Conservation (phyloP, 768 basidiomycete genomes). For the Macrolepiota albuminosa region DNA sequence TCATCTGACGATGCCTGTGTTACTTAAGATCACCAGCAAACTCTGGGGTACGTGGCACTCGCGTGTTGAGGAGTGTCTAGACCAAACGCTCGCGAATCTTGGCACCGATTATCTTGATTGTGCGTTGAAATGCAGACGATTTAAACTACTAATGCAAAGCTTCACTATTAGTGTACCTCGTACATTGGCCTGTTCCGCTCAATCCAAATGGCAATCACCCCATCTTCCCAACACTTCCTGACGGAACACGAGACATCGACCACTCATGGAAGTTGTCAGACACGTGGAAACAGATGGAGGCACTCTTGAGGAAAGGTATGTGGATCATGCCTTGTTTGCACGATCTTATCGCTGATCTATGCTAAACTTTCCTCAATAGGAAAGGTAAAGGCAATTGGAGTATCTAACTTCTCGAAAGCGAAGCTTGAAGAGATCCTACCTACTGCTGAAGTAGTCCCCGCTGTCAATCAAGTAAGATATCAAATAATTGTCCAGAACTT, state of each 20-base stretch:
- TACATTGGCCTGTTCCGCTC: slow-evolving; percentile 81
- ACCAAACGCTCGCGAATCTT: slow-evolving; percentile 71
- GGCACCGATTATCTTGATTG: slow-evolving; percentile 85
- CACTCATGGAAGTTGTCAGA: slow-evolving; percentile 60
- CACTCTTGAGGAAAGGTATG: slow-evolving; percentile 55
- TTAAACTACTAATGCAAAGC: slow-evolving; percentile 8
- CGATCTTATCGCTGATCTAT: slow-evolving; percentile 4
- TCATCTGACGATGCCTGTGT: not conserved
- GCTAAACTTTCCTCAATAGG: slow-evolving; percentile 29
- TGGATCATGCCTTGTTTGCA: slow-evolving; percentile 1
- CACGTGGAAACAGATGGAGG: slow-evolving; percentile 87
- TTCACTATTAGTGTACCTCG: slow-evolving; percentile 45
- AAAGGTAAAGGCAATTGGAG: slow-evolving; percentile 65
- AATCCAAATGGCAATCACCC: slow-evolving; percentile 66
- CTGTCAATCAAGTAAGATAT: slow-evolving; percentile 61
- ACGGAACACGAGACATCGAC: slow-evolving; percentile 65
- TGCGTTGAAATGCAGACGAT: slow-evolving; percentile 21
- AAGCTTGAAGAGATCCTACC: slow-evolving; percentile 69
- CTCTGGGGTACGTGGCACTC: slow-evolving; percentile 65
- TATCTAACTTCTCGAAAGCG: slow-evolving; percentile 69
- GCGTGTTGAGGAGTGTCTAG: slow-evolving; percentile 68
- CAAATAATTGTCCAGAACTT: not conserved
- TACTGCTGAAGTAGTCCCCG: slow-evolving; percentile 62
- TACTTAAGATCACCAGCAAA: slow-evolving; percentile 61
- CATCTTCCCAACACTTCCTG: slow-evolving; percentile 50